Conservation (phyloP, 352 stramenopile genomes). For the Globisporangium cystogenes region DNA sequence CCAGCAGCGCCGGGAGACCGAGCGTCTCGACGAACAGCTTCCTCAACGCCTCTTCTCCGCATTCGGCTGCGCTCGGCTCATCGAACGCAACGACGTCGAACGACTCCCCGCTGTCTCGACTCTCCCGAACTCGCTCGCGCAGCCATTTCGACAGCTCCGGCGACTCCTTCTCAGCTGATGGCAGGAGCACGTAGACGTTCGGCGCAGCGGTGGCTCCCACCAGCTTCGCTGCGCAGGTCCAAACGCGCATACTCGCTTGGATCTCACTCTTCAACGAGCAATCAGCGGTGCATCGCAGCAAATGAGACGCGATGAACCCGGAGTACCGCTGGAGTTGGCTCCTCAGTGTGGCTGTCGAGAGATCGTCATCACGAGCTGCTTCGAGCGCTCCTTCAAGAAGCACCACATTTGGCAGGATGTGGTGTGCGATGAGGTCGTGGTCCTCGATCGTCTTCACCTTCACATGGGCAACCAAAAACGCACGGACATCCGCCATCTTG, state of each 20-base stretch:
- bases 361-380: not conserved
- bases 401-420: slow-evolving; percentile 49
- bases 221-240: slow-evolving; percentile 18
- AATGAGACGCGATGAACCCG: slow-evolving; percentile 28
- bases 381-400: not conserved
- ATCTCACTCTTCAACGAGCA: slow-evolving; percentile 25
- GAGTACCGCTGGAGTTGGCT: slow-evolving; percentile 21
- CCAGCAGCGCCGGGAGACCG: slow-evolving; percentile 30
- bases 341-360: not conserved
- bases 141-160: slow-evolving; percentile 25
- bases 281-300: slow-evolving; percentile 16
- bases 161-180: slow-evolving; percentile 15
- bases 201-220: slow-evolving; percentile 2
- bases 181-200: slow-evolving; percentile 26
- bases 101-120: not conserved
- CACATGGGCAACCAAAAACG: slow-evolving; percentile 48
- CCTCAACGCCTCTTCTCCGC: slow-evolving; percentile 12
- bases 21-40: slow-evolving; percentile 40
- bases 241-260: slow-evolving; percentile 23
- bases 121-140: slow-evolving; percentile 5
- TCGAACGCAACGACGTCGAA: slow-evolving; percentile 11
- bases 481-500: slow-evolving; percentile 20
- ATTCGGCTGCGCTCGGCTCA: not conserved
- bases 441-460: slow-evolving; percentile 61
- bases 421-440: slow-evolving; percentile 62